Base-by-base conservation (phyloP, 176 grass and related monocot genomes). In the Typha latifolia region DNA sequence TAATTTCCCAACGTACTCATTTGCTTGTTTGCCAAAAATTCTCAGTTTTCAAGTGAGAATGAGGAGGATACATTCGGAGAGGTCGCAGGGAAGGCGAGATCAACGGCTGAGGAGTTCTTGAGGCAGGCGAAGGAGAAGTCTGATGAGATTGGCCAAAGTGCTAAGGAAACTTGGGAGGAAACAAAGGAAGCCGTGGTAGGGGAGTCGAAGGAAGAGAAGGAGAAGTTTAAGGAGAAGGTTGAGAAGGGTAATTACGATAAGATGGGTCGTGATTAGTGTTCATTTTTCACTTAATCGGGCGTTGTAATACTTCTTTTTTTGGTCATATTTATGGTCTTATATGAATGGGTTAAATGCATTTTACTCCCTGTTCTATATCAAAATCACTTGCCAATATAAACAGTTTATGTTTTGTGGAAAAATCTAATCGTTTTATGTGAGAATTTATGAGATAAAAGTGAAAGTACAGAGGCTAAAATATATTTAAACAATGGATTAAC, bases 61-160 rank as follows among this genome's bases (percentile, higher is more conserved):
- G 62, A 69, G 4, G 84, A 89, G 1, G 86, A 85, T 48, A 75
- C 75, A 8, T 12, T 66, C 11, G 63, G 69, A 3, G 85, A 83
- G 62, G 79, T 93, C 3, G 76, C 67, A 0, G 81, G 87, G 5
- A 92, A 93, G 50, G 94, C 89, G 11, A 77, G 72, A 57, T 90
- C 94, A 14, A 90, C 94, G 0, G 94, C 89, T 0, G 86, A 93
- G 32, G 89, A 93, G 81, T 99, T 93, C 73, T 4, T 87, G 52
- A 85, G 86, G 47, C 84, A 85, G 32, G 94, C 94, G 59, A 93
- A 90, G 76, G 86, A 90, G 76, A 99, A 90, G 68, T 72, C 86
- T 1, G 89, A 93, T 1, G 74, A 82, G 21, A 67, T 83, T 6
- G 19, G 23, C 1, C 72, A 93, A 34, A 76, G 43, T 3, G 70